Percentiles rank a stretch among this genome's conserved stretches.
Evolutionary conservation across 306 rosid species (phyloP).

Genomic region (Medicago lupulina): DNA sequence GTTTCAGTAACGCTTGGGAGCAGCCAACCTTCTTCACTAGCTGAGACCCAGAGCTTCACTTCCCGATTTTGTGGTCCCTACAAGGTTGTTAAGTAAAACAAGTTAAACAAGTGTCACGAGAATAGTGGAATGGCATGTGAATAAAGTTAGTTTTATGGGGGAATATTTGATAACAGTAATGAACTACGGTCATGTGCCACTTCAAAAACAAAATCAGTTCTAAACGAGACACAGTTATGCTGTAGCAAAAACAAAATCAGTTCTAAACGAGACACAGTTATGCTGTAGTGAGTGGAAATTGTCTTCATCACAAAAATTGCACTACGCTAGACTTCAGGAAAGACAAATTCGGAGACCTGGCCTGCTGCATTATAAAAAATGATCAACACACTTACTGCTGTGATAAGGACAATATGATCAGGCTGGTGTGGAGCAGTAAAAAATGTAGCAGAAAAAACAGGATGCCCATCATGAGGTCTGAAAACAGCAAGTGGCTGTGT

Average conservation of each 20-base stretch:
- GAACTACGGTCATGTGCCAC: background rate
- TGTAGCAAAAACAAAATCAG: background rate
- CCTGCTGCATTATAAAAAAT: constrained; percentile 1
- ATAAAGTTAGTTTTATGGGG: background rate
- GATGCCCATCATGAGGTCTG: constrained; percentile 87
- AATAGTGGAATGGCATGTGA: background rate
- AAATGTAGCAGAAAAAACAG: constrained; percentile 89
- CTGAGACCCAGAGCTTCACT: constrained; percentile 90
- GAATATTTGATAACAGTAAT: background rate
- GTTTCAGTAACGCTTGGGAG: constrained; percentile 85
- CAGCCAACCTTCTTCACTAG: constrained; percentile 92
- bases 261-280: background rate
- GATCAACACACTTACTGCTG: constrained; percentile 66
- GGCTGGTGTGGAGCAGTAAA: constrained; percentile 86
- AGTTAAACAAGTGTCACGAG: constrained; percentile 32
- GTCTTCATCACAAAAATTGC: constrained; percentile 26
- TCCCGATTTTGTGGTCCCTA: constrained; percentile 95
- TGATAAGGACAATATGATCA: constrained; percentile 89
- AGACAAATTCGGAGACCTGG: constrained; percentile 14
- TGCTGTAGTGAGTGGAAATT: constrained; percentile 15
- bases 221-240: background rate
- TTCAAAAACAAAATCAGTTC: background rate
- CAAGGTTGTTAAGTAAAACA: constrained; percentile 18
- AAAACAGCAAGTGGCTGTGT: constrained; percentile 75
- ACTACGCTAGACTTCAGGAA: background rate